Percentiles rank a stretch among this genome's conserved stretches.
These are phyloP conservation scores for Diversispora eburnea DNA, from an alignment of 192 early-diverging fungal genomes.

Conservation along the genomic window DNA sequence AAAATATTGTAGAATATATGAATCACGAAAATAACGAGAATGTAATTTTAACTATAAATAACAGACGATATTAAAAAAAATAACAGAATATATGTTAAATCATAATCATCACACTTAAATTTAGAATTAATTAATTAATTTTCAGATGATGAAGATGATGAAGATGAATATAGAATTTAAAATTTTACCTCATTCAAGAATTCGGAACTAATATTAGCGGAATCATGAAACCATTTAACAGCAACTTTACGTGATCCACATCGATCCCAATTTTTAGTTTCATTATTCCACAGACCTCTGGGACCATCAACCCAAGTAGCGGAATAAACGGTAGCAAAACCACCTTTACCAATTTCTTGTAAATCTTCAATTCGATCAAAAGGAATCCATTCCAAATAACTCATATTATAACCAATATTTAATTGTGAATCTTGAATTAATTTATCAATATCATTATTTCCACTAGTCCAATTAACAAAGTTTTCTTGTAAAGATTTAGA, in stretches of 20 bases:
- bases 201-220: not conserved
- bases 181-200: not conserved
- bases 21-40: not conserved
- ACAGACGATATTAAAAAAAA: not conserved
- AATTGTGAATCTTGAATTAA: not conserved
- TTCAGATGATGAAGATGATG: not conserved
- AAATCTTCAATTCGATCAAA: not conserved
- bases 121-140: too few relatives aligned
- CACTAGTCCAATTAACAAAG: constrained; percentile 16
- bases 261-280: not conserved
- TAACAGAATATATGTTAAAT: not conserved
- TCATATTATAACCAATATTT: too few relatives aligned
- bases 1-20: not conserved
- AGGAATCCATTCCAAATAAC: not conserved
- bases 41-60: not conserved
- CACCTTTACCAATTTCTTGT: not conserved
- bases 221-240: not conserved
- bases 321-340: constrained; percentile 6
- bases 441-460: not conserved
- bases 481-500: not conserved
- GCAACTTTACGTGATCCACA: not conserved
- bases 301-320: constrained; percentile 11
- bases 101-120: not conserved
- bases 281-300: not conserved
- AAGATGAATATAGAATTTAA: too few relatives aligned